phyloP scores from a whole-genome alignment of 2,329 filamentous ascomycete genomes.

The Ceratocystis alfenasii region DNA sequence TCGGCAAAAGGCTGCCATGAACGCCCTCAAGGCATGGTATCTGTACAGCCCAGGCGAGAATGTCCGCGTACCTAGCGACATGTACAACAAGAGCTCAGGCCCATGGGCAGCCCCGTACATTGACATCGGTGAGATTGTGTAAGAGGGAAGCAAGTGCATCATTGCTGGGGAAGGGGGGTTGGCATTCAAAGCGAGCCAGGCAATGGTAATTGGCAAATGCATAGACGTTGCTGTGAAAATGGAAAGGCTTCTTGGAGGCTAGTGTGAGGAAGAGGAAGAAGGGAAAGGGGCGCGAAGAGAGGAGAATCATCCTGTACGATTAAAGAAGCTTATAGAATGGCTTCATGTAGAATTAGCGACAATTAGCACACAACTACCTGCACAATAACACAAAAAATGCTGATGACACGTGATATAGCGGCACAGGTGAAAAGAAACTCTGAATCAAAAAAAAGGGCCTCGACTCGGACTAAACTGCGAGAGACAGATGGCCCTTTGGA shows the following conservation, averaged over 20 bases:
- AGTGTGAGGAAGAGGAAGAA: neutral
- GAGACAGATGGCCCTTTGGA: neutral
- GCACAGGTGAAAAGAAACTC: neutral
- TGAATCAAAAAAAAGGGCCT: neutral
- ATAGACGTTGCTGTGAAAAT: neutral
- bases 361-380: constrained; percentile 20
- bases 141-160: constrained; percentile 19
- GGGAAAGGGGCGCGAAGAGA: constrained; percentile 4
- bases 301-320: constrained; percentile 22
- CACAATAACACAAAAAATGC: neutral
- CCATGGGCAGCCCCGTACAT: constrained; percentile 57
- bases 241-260: neutral
- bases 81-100: constrained; percentile 47
- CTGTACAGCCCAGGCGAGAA: constrained; percentile 68
- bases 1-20: constrained; percentile 66
- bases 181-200: neutral
- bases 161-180: neutral
- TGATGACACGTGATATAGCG: neutral
- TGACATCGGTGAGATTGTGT: constrained; percentile 59
- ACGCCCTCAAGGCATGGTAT: constrained; percentile 88
- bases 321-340: constrained; percentile 22
- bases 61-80: constrained; percentile 57
- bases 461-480: no score
- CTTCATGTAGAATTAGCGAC: constrained; percentile 22
- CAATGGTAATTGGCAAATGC: neutral